A percentile compares a stretch with the other conserved stretches of the same genome.
Evolutionary conservation across 2,329 filamentous ascomycete species (phyloP).

Genomic region (Cephalotrichum gorgonifer): DNA sequence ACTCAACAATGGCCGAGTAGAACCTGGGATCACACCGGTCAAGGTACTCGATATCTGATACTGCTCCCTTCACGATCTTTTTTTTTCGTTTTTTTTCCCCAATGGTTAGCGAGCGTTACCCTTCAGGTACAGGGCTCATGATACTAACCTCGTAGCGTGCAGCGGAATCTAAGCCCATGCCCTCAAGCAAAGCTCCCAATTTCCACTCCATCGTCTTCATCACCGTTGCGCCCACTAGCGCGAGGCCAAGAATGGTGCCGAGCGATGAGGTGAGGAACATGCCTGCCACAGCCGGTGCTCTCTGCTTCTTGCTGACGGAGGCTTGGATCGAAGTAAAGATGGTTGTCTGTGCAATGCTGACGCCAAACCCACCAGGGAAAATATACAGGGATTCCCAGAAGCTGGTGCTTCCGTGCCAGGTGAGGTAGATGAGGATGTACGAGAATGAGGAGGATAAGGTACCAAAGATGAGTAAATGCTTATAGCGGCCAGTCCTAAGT

Average conservation of each 20-base stretch:
- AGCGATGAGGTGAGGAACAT: conserved; percentile 26
- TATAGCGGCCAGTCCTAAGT: conserved; percentile 49
- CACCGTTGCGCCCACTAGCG: conserved; percentile 25
- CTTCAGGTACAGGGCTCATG: no score
- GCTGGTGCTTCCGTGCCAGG: conserved; percentile 50
- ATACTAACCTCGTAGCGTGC: conserved; percentile 7
- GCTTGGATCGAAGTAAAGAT: conserved; percentile 31
- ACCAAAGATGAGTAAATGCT: conserved; percentile 38
- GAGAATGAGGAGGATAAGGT: conserved; percentile 35
- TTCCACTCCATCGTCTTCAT: conserved; percentile 11
- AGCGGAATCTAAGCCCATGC: conserved; percentile 8
- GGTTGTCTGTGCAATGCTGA: conserved; percentile 27
- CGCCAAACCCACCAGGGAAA: conserved; percentile 34
- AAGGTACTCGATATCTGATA: conserved; percentile 21
- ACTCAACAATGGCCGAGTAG: conserved; percentile 16
- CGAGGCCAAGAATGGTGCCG: conserved; percentile 26
- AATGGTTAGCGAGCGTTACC: no score
- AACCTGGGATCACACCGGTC: conserved; percentile 14
- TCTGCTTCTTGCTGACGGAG: conserved; percentile 23
- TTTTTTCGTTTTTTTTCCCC: no score
- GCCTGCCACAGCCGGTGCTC: conserved; percentile 28
- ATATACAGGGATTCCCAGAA: conserved; percentile 49
- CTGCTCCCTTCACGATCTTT: conserved; percentile 19
- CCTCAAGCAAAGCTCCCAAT: conserved; percentile 7
- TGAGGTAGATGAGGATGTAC: conserved; percentile 41